Conservation (phyloP, 75 land plant species). For the Picea glauca region DNA sequence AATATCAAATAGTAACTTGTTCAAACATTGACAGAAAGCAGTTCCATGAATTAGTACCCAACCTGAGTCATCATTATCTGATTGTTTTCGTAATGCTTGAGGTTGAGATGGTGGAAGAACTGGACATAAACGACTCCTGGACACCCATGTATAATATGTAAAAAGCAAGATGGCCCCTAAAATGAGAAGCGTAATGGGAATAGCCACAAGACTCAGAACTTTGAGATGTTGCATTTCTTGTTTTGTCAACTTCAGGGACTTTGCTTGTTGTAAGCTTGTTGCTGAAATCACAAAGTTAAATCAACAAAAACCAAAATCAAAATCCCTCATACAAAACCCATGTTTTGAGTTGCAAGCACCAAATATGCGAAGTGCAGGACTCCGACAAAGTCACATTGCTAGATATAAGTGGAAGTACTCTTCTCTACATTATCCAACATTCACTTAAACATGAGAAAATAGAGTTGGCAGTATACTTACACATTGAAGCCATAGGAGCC, state of each 20-base stretch:
- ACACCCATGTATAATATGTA: not conserved
- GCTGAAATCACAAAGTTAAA: not conserved
- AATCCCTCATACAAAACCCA: not conserved
- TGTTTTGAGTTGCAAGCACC: not conserved
- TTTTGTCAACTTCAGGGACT: not conserved
- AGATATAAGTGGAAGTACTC: not conserved
- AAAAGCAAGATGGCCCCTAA: slow-evolving; percentile 7
- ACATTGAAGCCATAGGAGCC: slow-evolving; percentile 4
- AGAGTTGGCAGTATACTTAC: not conserved
- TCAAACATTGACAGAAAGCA: not conserved
- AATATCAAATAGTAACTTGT: not conserved
- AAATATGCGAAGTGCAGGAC: not conserved
- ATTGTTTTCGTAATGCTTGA: not conserved
- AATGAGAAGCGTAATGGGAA: not conserved
- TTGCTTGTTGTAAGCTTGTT: not conserved
- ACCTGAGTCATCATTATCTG: not conserved
- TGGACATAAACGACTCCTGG: not conserved
- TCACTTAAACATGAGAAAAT: not conserved
- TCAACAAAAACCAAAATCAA: not conserved
- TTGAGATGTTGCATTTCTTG: slow-evolving; percentile 3
- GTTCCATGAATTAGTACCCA: not conserved
- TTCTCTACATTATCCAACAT: not conserved
- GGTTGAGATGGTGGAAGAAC: not conserved
- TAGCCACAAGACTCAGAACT: not conserved
- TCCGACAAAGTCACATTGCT: not conserved